Conservation (phyloP, 768 basidiomycete genomes). For the Fomitopsis pulvina region DNA sequence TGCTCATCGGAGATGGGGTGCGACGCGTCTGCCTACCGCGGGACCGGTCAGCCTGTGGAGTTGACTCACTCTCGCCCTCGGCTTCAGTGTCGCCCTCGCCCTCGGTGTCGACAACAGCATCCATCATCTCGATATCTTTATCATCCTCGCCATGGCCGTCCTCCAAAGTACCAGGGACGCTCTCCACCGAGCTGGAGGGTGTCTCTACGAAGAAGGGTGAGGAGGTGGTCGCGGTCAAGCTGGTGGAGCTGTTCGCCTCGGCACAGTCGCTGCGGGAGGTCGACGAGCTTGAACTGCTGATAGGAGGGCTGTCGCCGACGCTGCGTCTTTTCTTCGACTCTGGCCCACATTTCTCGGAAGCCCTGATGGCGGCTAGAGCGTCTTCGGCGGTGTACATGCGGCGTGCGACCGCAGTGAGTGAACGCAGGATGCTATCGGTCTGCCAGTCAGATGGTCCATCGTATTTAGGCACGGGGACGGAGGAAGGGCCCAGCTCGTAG, state of each 20-base stretch:
- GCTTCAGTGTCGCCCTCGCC: conserved; percentile 17
- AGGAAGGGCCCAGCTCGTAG: conserved; percentile 44
- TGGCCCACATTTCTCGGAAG: conserved; percentile 32
- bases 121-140: conserved; percentile 16
- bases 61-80: not conserved
- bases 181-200: conserved; percentile 19
- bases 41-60: conserved; percentile 4
- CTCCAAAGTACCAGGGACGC: conserved; percentile 13
- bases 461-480: conserved; percentile 46
- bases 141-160: not conserved
- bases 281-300: conserved; percentile 16
- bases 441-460: conserved; percentile 52
- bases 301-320: conserved; percentile 24
- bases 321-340: conserved; percentile 41
- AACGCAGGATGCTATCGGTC: conserved; percentile 49
- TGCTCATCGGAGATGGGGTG: conserved; percentile 34
- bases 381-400: conserved; percentile 55
- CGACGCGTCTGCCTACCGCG: too few species aligned
- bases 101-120: conserved; percentile 14
- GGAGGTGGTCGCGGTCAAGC: conserved; percentile 1
- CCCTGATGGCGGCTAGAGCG: conserved; percentile 33
- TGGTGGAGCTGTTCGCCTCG: conserved; percentile 12
- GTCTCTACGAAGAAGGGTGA: conserved; percentile 20
- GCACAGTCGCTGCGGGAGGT: conserved; percentile 13
- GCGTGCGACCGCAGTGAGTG: conserved; percentile 41